A percentile compares a stretch with the other conserved stretches of the same genome.
Evolutionary conservation across 345 rosid species (phyloP).

Genomic region (Conringia planisiliqua): DNA sequence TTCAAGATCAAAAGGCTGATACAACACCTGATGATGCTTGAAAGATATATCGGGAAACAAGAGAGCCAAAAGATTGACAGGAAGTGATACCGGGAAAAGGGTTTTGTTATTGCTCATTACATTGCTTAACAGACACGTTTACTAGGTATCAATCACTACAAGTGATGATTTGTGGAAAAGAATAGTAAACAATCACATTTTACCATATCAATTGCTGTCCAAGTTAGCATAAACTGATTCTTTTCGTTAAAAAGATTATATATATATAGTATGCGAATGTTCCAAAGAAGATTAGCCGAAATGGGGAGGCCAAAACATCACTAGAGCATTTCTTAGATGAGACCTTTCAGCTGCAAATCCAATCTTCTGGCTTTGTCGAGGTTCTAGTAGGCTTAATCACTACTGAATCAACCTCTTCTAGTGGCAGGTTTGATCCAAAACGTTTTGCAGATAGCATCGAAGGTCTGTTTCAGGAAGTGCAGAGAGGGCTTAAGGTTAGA

Average conservation of each 20-base stretch:
- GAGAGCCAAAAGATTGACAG: constrained; percentile 38
- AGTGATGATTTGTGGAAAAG: constrained; percentile 76
- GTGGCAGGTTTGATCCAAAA: constrained; percentile 52
- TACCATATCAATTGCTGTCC: background rate
- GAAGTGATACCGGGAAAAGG: constrained; percentile 38
- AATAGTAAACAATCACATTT: constrained; percentile 52
- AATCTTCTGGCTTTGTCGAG: constrained; percentile 49
- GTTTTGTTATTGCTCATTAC: constrained; percentile 47
- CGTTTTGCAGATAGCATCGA: constrained; percentile 59
- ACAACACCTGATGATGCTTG: constrained; percentile 84
- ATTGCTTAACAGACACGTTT: constrained; percentile 67
- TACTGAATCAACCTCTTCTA: constrained; percentile 29
- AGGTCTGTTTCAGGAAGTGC: constrained; percentile 73
- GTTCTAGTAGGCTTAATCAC: constrained; percentile 44
- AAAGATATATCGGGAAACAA: constrained; percentile 67
- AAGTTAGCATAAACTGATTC: constrained; percentile 11
- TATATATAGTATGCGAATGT: too few species aligned
- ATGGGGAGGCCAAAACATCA: too few species aligned
- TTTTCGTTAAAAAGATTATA: background rate
- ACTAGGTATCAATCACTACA: constrained; percentile 85
- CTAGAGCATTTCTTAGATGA: too few species aligned
- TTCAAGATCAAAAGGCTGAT: constrained; percentile 90
- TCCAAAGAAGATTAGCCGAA: too few species aligned
- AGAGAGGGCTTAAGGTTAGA: constrained; percentile 85
- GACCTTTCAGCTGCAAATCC: constrained; percentile 30